Conservation (phyloP, 164 flowering plant genomes). For the Nymphaea thermarum region DNA sequence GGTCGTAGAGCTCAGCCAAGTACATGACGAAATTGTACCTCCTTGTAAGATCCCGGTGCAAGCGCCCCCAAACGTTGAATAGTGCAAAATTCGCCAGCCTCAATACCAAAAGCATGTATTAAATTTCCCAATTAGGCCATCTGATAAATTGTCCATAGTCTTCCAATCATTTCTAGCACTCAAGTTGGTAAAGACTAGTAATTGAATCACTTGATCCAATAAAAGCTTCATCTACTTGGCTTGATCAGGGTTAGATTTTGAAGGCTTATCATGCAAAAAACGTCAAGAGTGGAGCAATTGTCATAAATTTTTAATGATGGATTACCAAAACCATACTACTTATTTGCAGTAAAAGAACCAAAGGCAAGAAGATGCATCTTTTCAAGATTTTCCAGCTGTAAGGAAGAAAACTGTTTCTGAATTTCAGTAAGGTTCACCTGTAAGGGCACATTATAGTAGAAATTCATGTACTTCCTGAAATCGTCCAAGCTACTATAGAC, state of each 20-base stretch:
- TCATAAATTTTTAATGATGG: too few species aligned
- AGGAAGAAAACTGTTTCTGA: not conserved
- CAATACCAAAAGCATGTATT: constrained; percentile 18
- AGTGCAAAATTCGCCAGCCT: constrained; percentile 24
- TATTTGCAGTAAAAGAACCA: too few species aligned
- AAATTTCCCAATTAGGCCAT: too few species aligned
- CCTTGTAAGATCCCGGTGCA: constrained; percentile 18
- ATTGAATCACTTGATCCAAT: too few species aligned
- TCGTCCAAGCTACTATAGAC: constrained; percentile 20
- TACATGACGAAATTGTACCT: constrained; percentile 31
- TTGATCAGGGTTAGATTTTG: too few species aligned
- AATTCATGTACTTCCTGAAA: constrained; percentile 38
- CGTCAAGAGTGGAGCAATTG: too few species aligned
- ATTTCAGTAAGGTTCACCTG: constrained; percentile 26
- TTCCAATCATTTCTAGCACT: too few species aligned
- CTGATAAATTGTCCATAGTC: too few species aligned
- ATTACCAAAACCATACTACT: too few species aligned
- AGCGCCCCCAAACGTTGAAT: constrained; percentile 19
- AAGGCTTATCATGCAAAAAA: too few species aligned
- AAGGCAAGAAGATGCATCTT: not conserved
- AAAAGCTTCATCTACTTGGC: too few species aligned
- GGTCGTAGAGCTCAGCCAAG: constrained; percentile 38
- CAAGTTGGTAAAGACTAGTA: too few species aligned
- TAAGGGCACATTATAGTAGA: constrained; percentile 31
- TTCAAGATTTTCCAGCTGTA: not conserved